Evolutionary conservation across 2,329 filamentous ascomycete species (phyloP), one percentile per base, ranked within the genome.

Genomic region (Cordyceps fumosorosea): DNA sequence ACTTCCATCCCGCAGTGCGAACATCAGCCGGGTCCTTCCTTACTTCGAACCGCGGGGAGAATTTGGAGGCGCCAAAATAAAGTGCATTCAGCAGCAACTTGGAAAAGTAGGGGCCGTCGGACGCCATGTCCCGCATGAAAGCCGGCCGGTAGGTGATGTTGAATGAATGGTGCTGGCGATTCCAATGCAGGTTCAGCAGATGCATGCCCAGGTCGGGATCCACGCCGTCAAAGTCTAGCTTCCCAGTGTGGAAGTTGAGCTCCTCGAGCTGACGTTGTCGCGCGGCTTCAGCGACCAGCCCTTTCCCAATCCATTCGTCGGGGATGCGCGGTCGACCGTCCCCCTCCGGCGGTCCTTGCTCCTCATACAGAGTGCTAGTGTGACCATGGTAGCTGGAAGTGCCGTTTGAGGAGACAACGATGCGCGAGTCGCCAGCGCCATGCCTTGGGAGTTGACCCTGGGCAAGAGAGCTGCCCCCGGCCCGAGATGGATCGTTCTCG

Each of bases 21-120:
- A 72, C 76, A 66, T 84, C 80, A 10, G 75, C 69, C 0, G 75
- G 71, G 48, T 80, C 77, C 18, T 73, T 73, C 0, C 80, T 77
- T 0, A 82, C 73, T 50, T 81, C 77, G 0, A 73, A 70, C 0
- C 78, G 72, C 2, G 75, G 74, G 50, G 76, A 79, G 64, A 80
- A 81, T 60, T 82, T 81, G 18, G 76, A 71, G 1, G 75, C 73
- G 5, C 73, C 72, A 62, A 78, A 82, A 57, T 80, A 76, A 0
- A 86, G 80, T 0, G 82, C 81, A 64, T 84, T 84, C 2, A 86
- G 72, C 1, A 85, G 73, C 1, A 82, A 72, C 52, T 83, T 79
- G 0, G 83, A 84, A 64, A 83, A 86, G 67, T 84, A 84, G 0
- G 80, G 80, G 0, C 84, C 84, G 6, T 75, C 70, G 52, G 77